A percentile compares a stretch with the other conserved stretches of the same genome.
Evolutionary conservation across 352 stramenopile species (phyloP).

Genomic region (Globisporangium solare): DNA sequence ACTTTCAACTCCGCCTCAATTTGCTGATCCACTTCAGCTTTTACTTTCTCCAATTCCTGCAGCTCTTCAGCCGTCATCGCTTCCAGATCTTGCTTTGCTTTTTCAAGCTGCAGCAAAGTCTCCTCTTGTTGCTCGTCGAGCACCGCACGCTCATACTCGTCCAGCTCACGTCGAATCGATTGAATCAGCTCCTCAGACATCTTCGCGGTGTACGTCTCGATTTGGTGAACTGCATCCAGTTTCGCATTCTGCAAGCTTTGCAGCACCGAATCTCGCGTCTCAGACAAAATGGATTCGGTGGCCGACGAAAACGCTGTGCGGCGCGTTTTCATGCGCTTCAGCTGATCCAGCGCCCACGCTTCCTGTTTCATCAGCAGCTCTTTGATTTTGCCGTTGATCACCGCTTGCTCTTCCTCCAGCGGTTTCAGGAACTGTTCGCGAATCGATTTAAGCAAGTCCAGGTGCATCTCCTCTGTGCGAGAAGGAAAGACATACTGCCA

Average conservation of each 20-base stretch:
- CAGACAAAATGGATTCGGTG: conserved; percentile 34
- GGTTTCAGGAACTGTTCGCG: conserved; percentile 10
- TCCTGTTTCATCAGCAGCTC: conserved; percentile 33
- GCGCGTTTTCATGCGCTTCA: conserved; percentile 43
- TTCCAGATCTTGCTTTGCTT: conserved; percentile 13
- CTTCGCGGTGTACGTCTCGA: conserved; percentile 30
- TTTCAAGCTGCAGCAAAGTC: conserved; percentile 19
- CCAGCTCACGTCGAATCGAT: conserved; percentile 31
- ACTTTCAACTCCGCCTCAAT: conserved; percentile 12
- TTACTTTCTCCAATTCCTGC: conserved; percentile 12
- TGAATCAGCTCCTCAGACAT: conserved; percentile 32
- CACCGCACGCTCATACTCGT: conserved; percentile 25
- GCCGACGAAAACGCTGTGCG: conserved; percentile 26
- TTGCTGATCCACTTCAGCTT: neutral
- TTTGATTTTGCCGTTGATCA: conserved; percentile 19
- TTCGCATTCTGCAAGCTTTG: conserved; percentile 36
- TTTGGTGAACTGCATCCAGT: conserved; percentile 26
- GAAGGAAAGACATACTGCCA: conserved; percentile 2
- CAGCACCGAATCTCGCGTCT: conserved; percentile 34
- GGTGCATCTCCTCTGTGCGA: neutral
- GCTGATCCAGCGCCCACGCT: conserved; percentile 31
- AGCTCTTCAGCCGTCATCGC: conserved; percentile 13
- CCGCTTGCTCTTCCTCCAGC: conserved; percentile 16
- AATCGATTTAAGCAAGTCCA: conserved; percentile 4
- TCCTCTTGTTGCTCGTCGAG: conserved; percentile 5